Conservation (phyloP, 148 eudicot species). For the Heliamphora exappendiculata region DNA sequence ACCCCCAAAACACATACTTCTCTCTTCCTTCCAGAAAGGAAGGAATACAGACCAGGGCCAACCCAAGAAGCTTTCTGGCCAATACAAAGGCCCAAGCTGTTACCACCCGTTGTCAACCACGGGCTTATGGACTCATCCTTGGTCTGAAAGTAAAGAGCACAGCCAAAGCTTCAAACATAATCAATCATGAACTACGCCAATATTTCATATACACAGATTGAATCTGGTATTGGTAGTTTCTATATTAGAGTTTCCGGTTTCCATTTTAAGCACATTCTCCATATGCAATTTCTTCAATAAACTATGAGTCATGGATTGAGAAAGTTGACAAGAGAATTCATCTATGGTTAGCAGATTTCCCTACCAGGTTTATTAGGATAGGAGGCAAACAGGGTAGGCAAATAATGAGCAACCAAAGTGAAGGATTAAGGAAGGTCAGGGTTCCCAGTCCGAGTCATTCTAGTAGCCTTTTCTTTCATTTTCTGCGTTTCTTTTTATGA, state of each 20-base stretch:
- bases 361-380: too few species aligned
- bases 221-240: not conserved
- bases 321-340: not conserved
- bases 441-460: too few species aligned
- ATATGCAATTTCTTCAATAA: not conserved
- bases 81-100: conserved; percentile 6
- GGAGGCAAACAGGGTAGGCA: too few species aligned
- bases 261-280: not conserved
- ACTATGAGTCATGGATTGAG: not conserved
- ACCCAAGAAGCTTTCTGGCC: not conserved
- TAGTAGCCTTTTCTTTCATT: too few species aligned
- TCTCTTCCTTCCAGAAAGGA: not conserved
- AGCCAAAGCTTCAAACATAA: not conserved
- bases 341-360: not conserved
- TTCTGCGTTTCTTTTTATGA: too few species aligned
- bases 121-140: not conserved
- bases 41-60: not conserved
- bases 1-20: too few species aligned
- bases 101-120: not conserved
- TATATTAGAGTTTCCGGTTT: too few species aligned
- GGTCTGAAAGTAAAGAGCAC: not conserved
- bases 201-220: not conserved
- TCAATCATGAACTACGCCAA: not conserved
- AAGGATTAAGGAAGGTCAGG: too few species aligned
- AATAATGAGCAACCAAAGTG: too few species aligned